Evolutionary conservation across 805 yeast genomes (phyloP), one percentile per base, ranked within the genome.

Genomic region (Barnettozyma populi): DNA sequence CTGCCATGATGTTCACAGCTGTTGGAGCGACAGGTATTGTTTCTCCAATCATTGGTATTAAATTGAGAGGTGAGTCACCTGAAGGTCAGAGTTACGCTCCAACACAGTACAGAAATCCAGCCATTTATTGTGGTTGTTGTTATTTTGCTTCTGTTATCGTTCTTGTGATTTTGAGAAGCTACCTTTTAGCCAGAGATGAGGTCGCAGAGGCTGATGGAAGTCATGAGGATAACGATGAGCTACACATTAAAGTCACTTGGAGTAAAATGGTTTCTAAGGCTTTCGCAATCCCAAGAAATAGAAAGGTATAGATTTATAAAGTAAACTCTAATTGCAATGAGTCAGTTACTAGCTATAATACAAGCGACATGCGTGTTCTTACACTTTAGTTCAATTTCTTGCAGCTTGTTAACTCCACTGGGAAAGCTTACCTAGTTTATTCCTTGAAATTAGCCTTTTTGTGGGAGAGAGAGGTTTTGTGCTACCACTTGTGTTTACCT

Each of bases 41-140:
- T 1, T 73, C 85, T 2, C 86, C 86, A 2, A 71, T 80, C 24
- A 73, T 82, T 46, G 86, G 86, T 6, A 68, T 78, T 11, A 63
- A 72, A 7, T 65, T 81, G 44, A 77, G 76, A 47, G 48, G 59
- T 18, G 68, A 66, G 1, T 56, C 47, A 13, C 47, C 43, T 9
- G 16, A 16, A 4, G 45, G 48, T 6, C 16, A 60, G 7, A 18
- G 37, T 1, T 59, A 59, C 20, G 65, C 66, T 38, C 74, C 80
- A 6, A 61, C 64, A 7, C 78, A 74, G 53, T 82, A 79, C 61
- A 57, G 65, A 31, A 57, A 77, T 51, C 78, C 83, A n/a, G 69
- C 81, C 0, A 71, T 81, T 2, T 81, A 80, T 56, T 74, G 79
- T n/a, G 88, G 86, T 0, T 57, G 69, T 18, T 66, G 75, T 8